phyloP scores from a whole-genome alignment of 148 eudicot genomes.

The Dianthus caryophyllus region DNA sequence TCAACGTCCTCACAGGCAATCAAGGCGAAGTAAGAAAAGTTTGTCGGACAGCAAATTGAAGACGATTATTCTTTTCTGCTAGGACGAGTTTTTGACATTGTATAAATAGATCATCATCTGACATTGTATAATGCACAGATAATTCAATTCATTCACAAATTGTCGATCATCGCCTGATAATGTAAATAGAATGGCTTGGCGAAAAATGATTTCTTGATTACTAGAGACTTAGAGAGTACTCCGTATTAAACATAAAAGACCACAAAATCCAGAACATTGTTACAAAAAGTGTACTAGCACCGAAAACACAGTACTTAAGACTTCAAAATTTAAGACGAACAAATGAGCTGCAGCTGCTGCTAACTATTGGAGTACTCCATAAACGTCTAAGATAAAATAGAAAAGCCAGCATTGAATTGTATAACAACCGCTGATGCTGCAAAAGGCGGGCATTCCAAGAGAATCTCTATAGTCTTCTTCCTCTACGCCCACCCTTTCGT shows the following conservation, averaged over 20 bases:
- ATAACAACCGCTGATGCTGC: not conserved
- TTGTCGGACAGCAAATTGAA: conserved; percentile 34
- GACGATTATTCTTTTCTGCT: not conserved
- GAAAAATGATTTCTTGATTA: not conserved
- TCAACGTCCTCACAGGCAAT: conserved; percentile 30
- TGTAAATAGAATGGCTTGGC: too few relatives aligned
- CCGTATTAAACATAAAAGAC: not conserved
- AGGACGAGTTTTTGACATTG: too few relatives aligned
- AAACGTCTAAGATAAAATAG: not conserved
- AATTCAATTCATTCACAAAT: not conserved
- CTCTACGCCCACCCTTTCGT: conserved; percentile 13
- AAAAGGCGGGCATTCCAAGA: not conserved
- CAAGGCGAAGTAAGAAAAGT: conserved; percentile 46
- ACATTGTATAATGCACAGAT: not conserved
- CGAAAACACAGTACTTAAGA: not conserved
- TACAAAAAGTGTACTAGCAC: not conserved
- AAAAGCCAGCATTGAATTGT: not conserved
- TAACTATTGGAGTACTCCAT: not conserved
- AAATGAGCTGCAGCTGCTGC: not conserved
- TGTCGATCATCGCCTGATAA: not conserved
- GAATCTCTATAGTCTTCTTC: conserved; percentile 7
- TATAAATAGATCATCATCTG: not conserved
- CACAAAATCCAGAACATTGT: not conserved
- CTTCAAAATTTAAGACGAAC: not conserved
- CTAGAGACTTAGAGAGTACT: too few relatives aligned